These are phyloP conservation scores for Dactylella cylindrospora DNA, from an alignment of 2,329 filamentous ascomycete genomes.

Conservation along the genomic window DNA sequence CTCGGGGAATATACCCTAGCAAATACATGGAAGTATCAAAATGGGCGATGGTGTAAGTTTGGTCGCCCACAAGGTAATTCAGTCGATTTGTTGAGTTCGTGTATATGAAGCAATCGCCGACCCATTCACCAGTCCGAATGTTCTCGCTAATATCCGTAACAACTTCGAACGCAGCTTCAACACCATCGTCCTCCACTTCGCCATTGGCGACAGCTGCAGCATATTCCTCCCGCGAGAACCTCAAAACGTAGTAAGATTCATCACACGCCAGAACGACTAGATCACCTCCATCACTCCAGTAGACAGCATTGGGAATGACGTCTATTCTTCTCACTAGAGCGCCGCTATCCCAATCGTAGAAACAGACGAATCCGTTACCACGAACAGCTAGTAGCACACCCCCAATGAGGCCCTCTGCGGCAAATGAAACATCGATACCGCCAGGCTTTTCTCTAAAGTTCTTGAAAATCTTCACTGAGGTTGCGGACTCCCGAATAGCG, in stretches of 20 bases:
- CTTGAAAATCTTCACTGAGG: constrained; percentile 94
- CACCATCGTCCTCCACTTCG: constrained; percentile 83
- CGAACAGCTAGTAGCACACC: constrained; percentile 91
- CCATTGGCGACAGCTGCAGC: constrained; percentile 78
- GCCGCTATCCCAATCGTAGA: constrained; percentile 95
- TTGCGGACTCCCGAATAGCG: constrained; percentile 89
- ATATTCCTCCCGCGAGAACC: constrained; percentile 88
- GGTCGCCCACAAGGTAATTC: constrained; percentile 96
- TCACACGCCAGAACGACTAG: constrained; percentile 90
- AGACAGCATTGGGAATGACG: constrained; percentile 63
- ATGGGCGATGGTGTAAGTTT: constrained; percentile 95
- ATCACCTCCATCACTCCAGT: constrained; percentile 97
- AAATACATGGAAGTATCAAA: constrained; percentile 96
- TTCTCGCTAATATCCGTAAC: constrained; percentile 71
- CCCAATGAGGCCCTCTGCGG: constrained; percentile 85
- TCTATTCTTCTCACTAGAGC: constrained; percentile 90
- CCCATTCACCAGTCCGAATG: constrained; percentile 93
- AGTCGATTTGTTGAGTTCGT: constrained; percentile 94
- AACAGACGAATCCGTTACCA: constrained; percentile 88
- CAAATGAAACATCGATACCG: constrained; percentile 90
- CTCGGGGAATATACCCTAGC: constrained; percentile 89
- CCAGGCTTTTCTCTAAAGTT: constrained; percentile 92
- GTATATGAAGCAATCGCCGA: constrained; percentile 98
- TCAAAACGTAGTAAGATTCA: constrained; percentile 89
- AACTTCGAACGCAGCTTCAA: constrained; percentile 93